These are phyloP conservation scores for Fusarium dimerum DNA, from an alignment of 2,329 filamentous ascomycete genomes.

Conservation along the genomic window DNA sequence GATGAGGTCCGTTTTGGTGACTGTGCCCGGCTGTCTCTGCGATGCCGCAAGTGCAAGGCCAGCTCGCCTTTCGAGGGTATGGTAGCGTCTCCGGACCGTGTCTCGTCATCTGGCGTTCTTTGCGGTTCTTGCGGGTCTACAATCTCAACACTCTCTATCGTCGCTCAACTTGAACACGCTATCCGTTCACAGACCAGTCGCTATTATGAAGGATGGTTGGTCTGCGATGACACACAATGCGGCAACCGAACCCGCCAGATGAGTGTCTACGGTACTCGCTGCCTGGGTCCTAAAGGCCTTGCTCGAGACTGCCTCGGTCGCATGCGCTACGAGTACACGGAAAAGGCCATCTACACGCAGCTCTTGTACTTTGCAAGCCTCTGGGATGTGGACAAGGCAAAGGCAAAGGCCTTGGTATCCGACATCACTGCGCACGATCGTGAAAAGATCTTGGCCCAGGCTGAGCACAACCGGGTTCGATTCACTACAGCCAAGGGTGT, in stretches of 20 bases:
- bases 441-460: slow-evolving; percentile 69
- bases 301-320: slow-evolving; percentile 81
- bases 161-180: slow-evolving; percentile 84
- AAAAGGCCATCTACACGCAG: slow-evolving; percentile 94
- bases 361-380: slow-evolving; percentile 81
- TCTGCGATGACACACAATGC: slow-evolving; percentile 88
- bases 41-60: slow-evolving; percentile 79
- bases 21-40: slow-evolving; percentile 73
- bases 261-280: slow-evolving; percentile 87
- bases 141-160: slow-evolving; percentile 71
- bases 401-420: slow-evolving; percentile 49
- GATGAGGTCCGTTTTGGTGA: slow-evolving; percentile 87
- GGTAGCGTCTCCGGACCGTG: slow-evolving; percentile 53
- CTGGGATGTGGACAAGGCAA: slow-evolving; percentile 88
- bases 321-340: slow-evolving; percentile 85
- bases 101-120: slow-evolving; percentile 73
- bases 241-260: slow-evolving; percentile 87
- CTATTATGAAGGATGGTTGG: slow-evolving; percentile 92
- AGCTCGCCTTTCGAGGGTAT: slow-evolving; percentile 77
- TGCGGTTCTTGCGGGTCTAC: slow-evolving; percentile 69
- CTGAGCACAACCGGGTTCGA: slow-evolving; percentile 77
- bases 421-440: slow-evolving; percentile 54
- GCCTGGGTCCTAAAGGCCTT: slow-evolving; percentile 82
- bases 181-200: slow-evolving; percentile 75
- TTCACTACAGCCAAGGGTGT: slow-evolving; percentile 76